Conservation (phyloP, 352 stramenopile species). For the Pythium monospermum region DNA sequence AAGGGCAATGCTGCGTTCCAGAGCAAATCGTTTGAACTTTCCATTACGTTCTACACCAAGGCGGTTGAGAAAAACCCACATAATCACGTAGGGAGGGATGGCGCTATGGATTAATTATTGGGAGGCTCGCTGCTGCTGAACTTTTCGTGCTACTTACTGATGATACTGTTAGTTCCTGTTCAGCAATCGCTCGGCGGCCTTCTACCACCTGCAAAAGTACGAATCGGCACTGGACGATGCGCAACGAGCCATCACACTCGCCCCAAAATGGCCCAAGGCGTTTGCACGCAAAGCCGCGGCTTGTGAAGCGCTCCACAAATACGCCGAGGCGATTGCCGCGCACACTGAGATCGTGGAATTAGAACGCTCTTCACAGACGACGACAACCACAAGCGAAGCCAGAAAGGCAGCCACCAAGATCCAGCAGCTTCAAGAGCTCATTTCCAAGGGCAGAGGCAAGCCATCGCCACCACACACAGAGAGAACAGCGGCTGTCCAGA, state of each 20-base stretch:
- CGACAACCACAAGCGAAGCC: constrained; percentile 13
- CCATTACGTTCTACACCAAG: constrained; percentile 47
- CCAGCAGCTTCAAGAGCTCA: constrained; percentile 11
- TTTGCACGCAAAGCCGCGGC: constrained; percentile 89
- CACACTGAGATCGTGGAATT: constrained; percentile 76
- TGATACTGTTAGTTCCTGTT: constrained; percentile 43
- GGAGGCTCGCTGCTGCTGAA: no score
- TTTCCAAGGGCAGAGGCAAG: neutral
- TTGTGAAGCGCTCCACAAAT: constrained; percentile 53
- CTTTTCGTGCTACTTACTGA: no score
- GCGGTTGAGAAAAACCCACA: constrained; percentile 39
- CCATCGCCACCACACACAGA: neutral
- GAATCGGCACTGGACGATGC: constrained; percentile 81
- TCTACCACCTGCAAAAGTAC: constrained; percentile 68
- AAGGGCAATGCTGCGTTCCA: constrained; percentile 72
- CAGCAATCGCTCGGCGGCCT: constrained; percentile 87
- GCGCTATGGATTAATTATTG: no score
- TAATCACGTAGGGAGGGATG: constrained; percentile 63
- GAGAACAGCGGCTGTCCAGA: constrained; percentile 23
- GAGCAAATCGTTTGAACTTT: constrained; percentile 38
- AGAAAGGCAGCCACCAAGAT: constrained; percentile 48
- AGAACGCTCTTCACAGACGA: constrained; percentile 29
- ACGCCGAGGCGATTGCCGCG: constrained; percentile 56
- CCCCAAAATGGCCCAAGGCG: constrained; percentile 90
- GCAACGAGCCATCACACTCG: constrained; percentile 61